Evolutionary conservation across 306 rosid species (phyloP).

Genomic region (Castanea mollissima): DNA sequence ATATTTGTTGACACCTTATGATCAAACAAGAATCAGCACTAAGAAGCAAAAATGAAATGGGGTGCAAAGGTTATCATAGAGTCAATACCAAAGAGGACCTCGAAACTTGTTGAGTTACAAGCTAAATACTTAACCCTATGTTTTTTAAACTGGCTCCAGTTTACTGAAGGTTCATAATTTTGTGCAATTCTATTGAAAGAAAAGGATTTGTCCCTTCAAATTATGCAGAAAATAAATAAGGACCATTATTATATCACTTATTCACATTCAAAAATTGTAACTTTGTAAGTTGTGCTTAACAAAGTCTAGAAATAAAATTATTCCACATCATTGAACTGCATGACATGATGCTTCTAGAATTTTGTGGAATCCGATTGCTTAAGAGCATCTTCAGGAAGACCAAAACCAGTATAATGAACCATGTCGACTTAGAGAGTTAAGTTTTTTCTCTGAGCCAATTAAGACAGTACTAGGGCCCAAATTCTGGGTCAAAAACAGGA

Average conservation of each 20-base stretch:
- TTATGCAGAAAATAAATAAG: background rate
- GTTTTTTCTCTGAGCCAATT: background rate
- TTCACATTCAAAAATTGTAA: background rate
- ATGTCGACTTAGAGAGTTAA: background rate
- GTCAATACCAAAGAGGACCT: background rate
- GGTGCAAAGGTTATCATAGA: background rate
- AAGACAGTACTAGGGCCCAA: background rate
- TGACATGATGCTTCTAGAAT: conserved; percentile 5
- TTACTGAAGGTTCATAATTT: background rate
- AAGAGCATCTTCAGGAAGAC: conserved; percentile 2
- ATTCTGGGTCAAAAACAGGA: background rate
- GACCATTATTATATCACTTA: background rate
- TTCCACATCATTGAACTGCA: background rate
- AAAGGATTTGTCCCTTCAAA: background rate
- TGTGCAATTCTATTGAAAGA: background rate
- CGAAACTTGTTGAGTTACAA: background rate
- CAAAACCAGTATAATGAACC: background rate
- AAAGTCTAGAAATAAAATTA: background rate
- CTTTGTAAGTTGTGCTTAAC: background rate
- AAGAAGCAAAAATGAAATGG: background rate
- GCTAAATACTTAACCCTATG: background rate
- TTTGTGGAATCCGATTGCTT: background rate
- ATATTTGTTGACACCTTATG: background rate
- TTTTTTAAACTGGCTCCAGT: background rate
- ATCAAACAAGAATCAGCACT: background rate